A percentile compares a stretch with the other conserved stretches of the same genome.
Conservation (phyloP, 441 rosid genomes). For the Macaranga tanarius region DNA sequence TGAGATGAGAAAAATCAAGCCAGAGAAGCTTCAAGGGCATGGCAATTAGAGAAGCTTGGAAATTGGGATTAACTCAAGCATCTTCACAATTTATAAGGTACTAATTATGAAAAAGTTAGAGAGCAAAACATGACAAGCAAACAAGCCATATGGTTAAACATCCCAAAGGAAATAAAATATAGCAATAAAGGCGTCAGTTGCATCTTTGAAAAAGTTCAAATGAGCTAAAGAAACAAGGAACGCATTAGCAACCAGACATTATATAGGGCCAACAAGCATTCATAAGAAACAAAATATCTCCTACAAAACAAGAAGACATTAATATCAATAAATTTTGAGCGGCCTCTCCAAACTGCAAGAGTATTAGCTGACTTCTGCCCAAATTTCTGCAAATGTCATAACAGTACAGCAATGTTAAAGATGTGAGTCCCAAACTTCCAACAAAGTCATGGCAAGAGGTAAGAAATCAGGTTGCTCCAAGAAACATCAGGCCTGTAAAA, state of each 20-base stretch:
- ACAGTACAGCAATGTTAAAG: constrained; percentile 98
- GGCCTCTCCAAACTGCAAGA: constrained; percentile 28
- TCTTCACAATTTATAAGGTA: constrained; percentile 23
- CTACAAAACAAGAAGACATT: constrained; percentile 45
- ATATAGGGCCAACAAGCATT: constrained; percentile 33
- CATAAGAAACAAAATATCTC: constrained; percentile 30
- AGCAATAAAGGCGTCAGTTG: constrained; percentile 30
- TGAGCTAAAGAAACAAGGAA: constrained; percentile 18
- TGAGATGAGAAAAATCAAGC: constrained; percentile 25
- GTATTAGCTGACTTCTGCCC: constrained; percentile 39
- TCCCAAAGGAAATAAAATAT: constrained; percentile 15
- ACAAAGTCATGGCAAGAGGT: constrained; percentile 89
- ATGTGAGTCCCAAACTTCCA: constrained; percentile 99
- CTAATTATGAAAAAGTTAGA: constrained; percentile 19
- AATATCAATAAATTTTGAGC: constrained; percentile 33
- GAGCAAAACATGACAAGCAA: constrained; percentile 9
- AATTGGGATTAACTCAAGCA: constrained; percentile 18
- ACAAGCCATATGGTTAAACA: constrained; percentile 22
- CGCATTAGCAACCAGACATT: constrained; percentile 37
- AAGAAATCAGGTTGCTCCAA: constrained; percentile 96
- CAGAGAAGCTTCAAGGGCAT: constrained; percentile 23
- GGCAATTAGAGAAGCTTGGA: constrained; percentile 20
- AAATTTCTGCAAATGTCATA: constrained; percentile 95
- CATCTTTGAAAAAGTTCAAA: constrained; percentile 30
- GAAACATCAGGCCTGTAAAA: constrained; percentile 92